Percentiles rank a stretch among this genome's conserved stretches.
These are phyloP conservation scores for Agarophyton chilense DNA, from an alignment of 23 red algal species.

Conservation along the genomic window DNA sequence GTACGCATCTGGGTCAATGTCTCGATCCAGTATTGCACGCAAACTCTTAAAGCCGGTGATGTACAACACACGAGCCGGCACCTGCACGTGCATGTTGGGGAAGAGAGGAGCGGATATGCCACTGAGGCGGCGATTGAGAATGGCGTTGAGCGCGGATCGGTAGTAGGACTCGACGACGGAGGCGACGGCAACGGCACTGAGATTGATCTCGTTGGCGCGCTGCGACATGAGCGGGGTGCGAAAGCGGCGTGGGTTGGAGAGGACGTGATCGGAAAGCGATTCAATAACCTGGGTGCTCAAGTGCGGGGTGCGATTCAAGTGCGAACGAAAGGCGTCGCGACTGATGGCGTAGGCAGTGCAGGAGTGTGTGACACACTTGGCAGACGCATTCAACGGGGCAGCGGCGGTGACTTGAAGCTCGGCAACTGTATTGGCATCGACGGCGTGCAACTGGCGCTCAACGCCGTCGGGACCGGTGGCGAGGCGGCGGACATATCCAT, in stretches of 20 bases:
- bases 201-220: slow-evolving; percentile 45
- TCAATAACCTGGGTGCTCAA: slow-evolving; percentile 58
- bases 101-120: slow-evolving; percentile 58
- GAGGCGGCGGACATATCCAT: slow-evolving; percentile 33
- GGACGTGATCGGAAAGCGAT: slow-evolving; percentile 39
- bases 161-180: slow-evolving; percentile 77
- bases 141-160: slow-evolving; percentile 77
- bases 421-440: slow-evolving; percentile 28
- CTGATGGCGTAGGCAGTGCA: slow-evolving; percentile 57
- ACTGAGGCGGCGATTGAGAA: slow-evolving; percentile 70
- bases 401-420: slow-evolving; percentile 50
- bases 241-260: slow-evolving; percentile 12
- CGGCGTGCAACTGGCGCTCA: slow-evolving; percentile 6
- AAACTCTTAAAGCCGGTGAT: slow-evolving; percentile 77
- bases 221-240: slow-evolving; percentile 73
- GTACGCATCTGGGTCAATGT: slow-evolving; percentile 37
- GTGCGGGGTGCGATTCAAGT: slow-evolving; percentile 6
- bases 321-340: slow-evolving; percentile 35
- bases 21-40: slow-evolving; percentile 59
- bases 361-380: slow-evolving; percentile 45
- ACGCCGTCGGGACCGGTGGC: slow-evolving; percentile 30
- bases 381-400: slow-evolving; percentile 43
- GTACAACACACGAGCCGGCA: slow-evolving; percentile 73
- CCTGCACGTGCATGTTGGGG: slow-evolving; percentile 87
- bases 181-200: slow-evolving; percentile 66